These are phyloP conservation scores for Fraxinus latifolia DNA, from an alignment of 305 asterid genomes.

Conservation along the genomic window DNA sequence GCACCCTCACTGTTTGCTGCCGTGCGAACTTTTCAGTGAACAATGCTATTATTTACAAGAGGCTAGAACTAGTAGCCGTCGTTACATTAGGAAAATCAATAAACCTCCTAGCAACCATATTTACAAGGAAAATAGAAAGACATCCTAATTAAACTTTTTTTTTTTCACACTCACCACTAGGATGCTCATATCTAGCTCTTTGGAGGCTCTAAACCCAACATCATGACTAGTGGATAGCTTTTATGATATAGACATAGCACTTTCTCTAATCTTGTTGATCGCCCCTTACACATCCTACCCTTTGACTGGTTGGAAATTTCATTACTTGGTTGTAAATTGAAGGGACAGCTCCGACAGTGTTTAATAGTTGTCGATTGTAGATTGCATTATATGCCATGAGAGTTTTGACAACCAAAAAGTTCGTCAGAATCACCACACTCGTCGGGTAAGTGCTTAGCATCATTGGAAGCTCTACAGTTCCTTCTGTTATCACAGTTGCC, in stretches of 20 bases:
- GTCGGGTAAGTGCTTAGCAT: neutral
- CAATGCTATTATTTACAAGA: neutral
- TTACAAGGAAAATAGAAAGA: neutral
- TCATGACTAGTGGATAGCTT: neutral
- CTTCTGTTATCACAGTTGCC: neutral
- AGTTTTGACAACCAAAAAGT: neutral
- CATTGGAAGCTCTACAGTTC: neutral
- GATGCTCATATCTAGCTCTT: neutral
- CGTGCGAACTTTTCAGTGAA: neutral
- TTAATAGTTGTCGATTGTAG: neutral
- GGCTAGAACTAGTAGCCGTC: neutral
- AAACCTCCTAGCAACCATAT: neutral
- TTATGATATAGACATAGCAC: neutral
- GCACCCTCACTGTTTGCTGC: neutral
- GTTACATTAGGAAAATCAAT: neutral
- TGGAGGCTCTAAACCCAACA: neutral
- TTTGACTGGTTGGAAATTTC: neutral
- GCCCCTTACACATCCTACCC: neutral
- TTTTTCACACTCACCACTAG: neutral
- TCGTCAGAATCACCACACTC: neutral
- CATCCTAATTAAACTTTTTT: neutral
- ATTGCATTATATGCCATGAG: neutral
- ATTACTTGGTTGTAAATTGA: neutral
- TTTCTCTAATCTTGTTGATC: no score
- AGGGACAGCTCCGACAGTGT: neutral